Conservation (phyloP, 2,329 filamentous ascomycete genomes). For the Pseudocercospora macadamiae region DNA sequence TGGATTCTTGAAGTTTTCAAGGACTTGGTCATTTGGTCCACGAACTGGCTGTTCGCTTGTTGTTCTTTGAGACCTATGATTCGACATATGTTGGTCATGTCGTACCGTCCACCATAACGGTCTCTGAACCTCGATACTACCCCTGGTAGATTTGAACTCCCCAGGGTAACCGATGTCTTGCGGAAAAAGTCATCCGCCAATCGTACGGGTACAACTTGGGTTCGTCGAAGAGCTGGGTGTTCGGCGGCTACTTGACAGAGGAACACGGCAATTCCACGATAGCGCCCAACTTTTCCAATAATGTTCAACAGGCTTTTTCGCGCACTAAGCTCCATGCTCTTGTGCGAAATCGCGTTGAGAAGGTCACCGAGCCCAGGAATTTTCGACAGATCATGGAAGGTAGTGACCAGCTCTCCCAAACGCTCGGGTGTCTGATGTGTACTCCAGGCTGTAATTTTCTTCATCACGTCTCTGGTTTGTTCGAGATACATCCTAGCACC, state of each 20-base stretch:
- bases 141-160: neutral
- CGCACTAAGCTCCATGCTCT: neutral
- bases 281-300: neutral
- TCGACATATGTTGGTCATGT: neutral
- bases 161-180: neutral
- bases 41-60: neutral
- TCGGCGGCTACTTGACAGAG: neutral
- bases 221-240: conserved; percentile 1
- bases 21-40: neutral
- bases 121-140: neutral
- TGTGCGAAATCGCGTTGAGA: neutral
- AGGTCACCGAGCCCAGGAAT: neutral
- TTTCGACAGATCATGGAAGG: neutral
- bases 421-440: neutral
- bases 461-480: neutral
- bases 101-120: neutral
- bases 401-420: neutral
- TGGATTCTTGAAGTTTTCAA: neutral
- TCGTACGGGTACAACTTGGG: neutral
- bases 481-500: neutral
- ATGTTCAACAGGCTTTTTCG: neutral
- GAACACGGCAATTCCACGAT: neutral
- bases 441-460: neutral
- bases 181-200: neutral
- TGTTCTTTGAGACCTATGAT: neutral